Evolutionary conservation across 176 grass and related monocot genomes (phyloP), one percentile per base, ranked within the genome.

Genomic region (Rhynchospora breviuscula): DNA sequence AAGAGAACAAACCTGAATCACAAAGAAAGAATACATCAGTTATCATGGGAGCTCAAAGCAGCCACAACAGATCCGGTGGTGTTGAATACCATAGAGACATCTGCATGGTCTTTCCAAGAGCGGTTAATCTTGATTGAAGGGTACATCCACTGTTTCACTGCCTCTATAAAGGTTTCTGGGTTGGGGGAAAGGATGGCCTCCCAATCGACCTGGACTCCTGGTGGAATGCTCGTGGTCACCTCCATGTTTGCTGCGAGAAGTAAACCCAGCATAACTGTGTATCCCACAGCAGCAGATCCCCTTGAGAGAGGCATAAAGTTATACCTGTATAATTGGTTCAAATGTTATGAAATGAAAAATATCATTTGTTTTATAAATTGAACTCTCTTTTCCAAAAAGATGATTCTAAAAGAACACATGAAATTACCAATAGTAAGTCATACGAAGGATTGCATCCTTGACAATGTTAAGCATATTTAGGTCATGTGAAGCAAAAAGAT

Each of bases 281-380:
- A 98, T 59, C 92, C 95, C 31, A 98, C 91, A 46, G 21, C 96
- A 22, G 96, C 89, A 9, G 96, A 91, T 61, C 96, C 96, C 79
- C 96, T 95, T 8, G 95, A 95, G 31, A 98, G 89, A 33, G 96
- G 96, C 96, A 98, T 98, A 78, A 98, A 98, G 80, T 98, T 98
- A 85, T 95, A 95, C 96, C 95, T 98, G 92, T 44, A 91, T 81
- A 87, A 18, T 77, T 31, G 73, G 73, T 33, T 29, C 51, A 78
- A 31, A 78, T 78, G 29, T 33, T 56, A 17, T 57, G 11, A 7
- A 56, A 77, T 54, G 49, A 74, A 7, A 52, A 75, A 31, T 33
- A 31, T 56, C 46, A 49, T 49, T 43, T 40, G 35, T 10, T 35
- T 53, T 56, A 23, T 63, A 72, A 78, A 58, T 69, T 59, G 51